Evolutionary conservation across 345 rosid species (phyloP), one percentile per base, ranked within the genome.

Genomic region (Pistacia atlantica): DNA sequence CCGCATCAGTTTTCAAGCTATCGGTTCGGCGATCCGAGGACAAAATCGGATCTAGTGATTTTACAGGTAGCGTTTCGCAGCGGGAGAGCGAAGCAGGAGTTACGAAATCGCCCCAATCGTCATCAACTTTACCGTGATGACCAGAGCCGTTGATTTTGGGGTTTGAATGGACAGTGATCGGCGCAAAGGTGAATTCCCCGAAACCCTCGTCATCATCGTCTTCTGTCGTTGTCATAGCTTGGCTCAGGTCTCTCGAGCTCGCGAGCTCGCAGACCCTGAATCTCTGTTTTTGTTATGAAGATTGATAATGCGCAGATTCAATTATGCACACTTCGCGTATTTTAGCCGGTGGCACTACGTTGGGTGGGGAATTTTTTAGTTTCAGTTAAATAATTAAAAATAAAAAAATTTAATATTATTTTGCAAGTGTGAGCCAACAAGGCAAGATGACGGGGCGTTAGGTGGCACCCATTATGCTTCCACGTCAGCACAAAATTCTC

Each of bases 81-180:
- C 72, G 78, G 51, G 81, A 59, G 37, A 73, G 11, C 45, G 72
- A 74, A 69, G 78, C 73, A 52, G 88, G 84, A 37, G 79, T 75
- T 65, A 88, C 76, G 82, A 93, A 95, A 64, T 92, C 98, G 72
- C 96, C 91, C 98, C 98, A 95, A 75, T 90, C 90, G 55, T 90
- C 92, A 37, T 90, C 98, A 46, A 74, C 77, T 48, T 12, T 48
- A n/a, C 67, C 77, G 71, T 28, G 7, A 74, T 79, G 79, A 82
- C 84, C 82, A 3, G 77, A 84, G 73, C 81, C 90, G 86, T 70
- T 83, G 78, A 78, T 71, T 35, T 49, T 49, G 51, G 20, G 14
- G 74, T 42, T 16, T 37, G 68, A 67, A 74, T 42, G 42, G 72
- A 57, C 52, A 42, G 75, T 6, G 56, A 79, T 59, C 0, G 80